These are phyloP conservation scores for Kwoniella bestiolae DNA, from an alignment of 768 basidiomycete species.

Conservation along the genomic window DNA sequence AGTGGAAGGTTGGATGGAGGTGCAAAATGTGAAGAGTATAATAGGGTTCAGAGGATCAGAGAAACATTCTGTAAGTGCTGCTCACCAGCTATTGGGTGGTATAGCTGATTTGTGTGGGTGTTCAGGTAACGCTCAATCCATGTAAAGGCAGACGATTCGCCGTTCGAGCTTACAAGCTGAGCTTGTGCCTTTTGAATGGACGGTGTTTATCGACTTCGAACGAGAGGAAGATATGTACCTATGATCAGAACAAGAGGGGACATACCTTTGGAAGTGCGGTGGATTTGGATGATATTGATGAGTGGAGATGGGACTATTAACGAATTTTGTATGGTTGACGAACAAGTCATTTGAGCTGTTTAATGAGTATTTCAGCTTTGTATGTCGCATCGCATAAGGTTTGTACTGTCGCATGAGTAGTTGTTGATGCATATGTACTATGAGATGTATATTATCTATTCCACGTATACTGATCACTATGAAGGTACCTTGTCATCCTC, in stretches of 20 bases:
- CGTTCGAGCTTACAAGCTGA: constrained; percentile 39
- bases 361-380: background rate
- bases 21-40: constrained; percentile 22
- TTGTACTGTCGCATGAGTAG: constrained; percentile 7
- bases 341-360: background rate
- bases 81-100: no score
- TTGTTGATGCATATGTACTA: constrained; percentile 5
- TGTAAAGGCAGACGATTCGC: constrained; percentile 34
- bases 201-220: constrained; percentile 30
- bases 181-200: constrained; percentile 37
- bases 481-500: constrained; percentile 4
- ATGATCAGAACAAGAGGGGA: constrained; percentile 34
- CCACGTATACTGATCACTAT: background rate
- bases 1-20: constrained; percentile 28
- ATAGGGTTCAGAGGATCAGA: constrained; percentile 25
- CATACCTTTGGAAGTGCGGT: constrained; percentile 37
- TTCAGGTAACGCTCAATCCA: constrained; percentile 27
- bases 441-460: constrained; percentile 7
- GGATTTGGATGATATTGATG: constrained; percentile 39
- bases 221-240: constrained; percentile 41
- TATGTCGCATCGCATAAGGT: no score
- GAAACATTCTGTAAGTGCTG: constrained; percentile 24
- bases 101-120: background rate
- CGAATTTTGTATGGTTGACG: no score
- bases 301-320: constrained; percentile 38